Evolutionary conservation across 176 grass and related monocot species (phyloP), one percentile per base, ranked within the genome.

Genomic region (Oryza officinalis): DNA sequence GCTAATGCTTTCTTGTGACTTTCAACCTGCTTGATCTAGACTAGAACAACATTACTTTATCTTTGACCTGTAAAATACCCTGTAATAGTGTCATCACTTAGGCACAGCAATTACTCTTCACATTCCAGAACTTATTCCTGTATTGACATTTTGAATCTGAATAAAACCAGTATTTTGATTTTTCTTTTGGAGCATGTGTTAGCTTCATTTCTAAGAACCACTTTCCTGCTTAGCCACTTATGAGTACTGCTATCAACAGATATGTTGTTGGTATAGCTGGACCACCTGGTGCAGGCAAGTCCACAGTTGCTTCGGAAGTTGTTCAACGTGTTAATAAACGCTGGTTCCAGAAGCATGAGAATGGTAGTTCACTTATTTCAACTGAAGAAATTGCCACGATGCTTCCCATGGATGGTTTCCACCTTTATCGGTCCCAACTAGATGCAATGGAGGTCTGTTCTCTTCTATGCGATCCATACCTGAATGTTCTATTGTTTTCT

Each of bases 361-460:
- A 93, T 45, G 63, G 38, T 13, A 67, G 73, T 74, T 69, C 76
- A 63, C 15, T n/a, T 27, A 26, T 67, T 86, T 79, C 72, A 81
- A 67, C 28, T 13, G 72, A 80, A 52, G 91, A 98, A 57, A 73
- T 95, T 85, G 85, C 91, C 8, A 86, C 80, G 31, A 88, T 95
- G 72, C 89, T 98, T 80, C 96, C 96, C 64, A 95, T 95, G 96
- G 96, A 98, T 69, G 96, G 93, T 77, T 98, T 95, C 80, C 96
- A 98, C 84, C 93, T 98, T 72, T 98, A 98, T 77, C 89, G 93
- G 57, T 91, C 85, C 65, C 93, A 98, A 74, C 89, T 98, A 76
- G 91, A 98, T 85, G 86, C 88, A 85, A 95, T 92, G 91, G 87
- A 95, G 91, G 96, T 98, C 82, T 54, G 78, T 80, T 91, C 66